phyloP scores from a whole-genome alignment of 495 filamentous ascomycete species.

The Lasiosphaeria hispida region DNA sequence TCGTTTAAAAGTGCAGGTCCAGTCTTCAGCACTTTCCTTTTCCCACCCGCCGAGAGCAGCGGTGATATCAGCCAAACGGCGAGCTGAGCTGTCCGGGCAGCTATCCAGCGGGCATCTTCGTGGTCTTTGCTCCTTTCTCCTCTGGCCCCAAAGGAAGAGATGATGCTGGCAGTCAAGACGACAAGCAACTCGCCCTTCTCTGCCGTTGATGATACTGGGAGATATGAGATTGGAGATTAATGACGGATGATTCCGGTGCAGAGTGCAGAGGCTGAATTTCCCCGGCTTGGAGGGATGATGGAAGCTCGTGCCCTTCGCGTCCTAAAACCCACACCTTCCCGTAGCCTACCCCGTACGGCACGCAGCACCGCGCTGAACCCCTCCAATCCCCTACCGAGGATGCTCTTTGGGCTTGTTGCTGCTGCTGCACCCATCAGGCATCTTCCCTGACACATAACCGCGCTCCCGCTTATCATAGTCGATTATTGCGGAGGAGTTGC shows the following conservation, averaged over 20 bases:
- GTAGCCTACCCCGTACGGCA: not conserved
- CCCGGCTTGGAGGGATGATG: conserved; percentile 6
- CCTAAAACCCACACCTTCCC: not conserved
- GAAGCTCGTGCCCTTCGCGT: conserved; percentile 13
- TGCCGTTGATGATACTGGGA: conserved; percentile 6
- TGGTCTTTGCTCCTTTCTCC: no score
- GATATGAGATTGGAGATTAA: conserved; percentile 12
- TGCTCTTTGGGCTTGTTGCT: conserved; percentile 10
- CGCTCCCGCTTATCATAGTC: not conserved
- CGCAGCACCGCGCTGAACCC: not conserved
- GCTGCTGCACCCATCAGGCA: conserved; percentile 16
- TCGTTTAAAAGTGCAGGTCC: not conserved
- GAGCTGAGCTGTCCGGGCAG: not conserved
- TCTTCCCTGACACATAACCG: conserved; percentile 12
- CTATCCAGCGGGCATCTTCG: no score
- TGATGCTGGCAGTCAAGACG: no score
- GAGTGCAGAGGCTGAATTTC: conserved; percentile 15
- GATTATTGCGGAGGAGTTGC: not conserved
- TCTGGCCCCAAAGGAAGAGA: no score
- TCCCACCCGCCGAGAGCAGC: not conserved
- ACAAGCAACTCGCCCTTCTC: conserved; percentile 1
- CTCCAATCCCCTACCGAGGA: conserved; percentile 7
- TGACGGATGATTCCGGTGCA: conserved; percentile 13
- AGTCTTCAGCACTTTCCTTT: conserved; percentile 7
- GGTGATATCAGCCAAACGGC: not conserved